Base-by-base conservation (phyloP, 2,329 filamentous ascomycete genomes). In the Paecilomyces sp. region DNA sequence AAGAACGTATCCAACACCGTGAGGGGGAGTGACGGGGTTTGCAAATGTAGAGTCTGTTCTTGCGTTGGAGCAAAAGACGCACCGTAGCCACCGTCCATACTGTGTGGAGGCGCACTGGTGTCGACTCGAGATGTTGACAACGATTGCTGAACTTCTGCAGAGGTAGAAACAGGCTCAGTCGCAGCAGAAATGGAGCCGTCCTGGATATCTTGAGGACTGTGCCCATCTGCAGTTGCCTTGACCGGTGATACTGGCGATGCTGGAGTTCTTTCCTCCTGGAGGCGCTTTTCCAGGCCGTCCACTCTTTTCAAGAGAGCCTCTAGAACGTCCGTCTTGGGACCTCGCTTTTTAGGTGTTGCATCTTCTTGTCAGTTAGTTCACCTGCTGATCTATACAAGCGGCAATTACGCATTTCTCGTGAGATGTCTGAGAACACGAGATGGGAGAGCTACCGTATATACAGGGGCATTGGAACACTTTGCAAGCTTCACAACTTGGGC, bases 381-480 rank as follows among this genome's bases (percentile, higher is more conserved):
- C 18, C 8, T 36, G 25, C 33, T 15, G 52, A 28, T 57, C 55
- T 24, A 31, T 50, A 18, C 30, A 58, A 30, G 13, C 13, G n/a
- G 25, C 25, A 54, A 34, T 28, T 28, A 33, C 41, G 25, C 33
- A 6, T n/a, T 60, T 30, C 11, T 8, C 22, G 33, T 55, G 60
- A 53, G 11, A 60, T 62, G 66, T 52, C 54, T 54, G 54, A 51
- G 56, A 53, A 58, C 9, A 41, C 24, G 9, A n/a, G 22, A 54
- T 31, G 55, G 50, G 31, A 36, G 30, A 33, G 24, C 65, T 81
- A 95, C 91, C 91, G 75, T 96, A 96, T 61, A 96, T 83, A 77
- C 91, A 96, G 33, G 89, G 85, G 71, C 90, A 93, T 70, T 93
- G 90, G 69, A 96, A 95, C 59, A 94, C 88, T 74, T 91, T 90